Percentiles rank a stretch among this genome's conserved stretches.
Evolutionary conservation across 2,329 filamentous ascomycete genomes (phyloP).

Genomic region (Zarea fungicola): DNA sequence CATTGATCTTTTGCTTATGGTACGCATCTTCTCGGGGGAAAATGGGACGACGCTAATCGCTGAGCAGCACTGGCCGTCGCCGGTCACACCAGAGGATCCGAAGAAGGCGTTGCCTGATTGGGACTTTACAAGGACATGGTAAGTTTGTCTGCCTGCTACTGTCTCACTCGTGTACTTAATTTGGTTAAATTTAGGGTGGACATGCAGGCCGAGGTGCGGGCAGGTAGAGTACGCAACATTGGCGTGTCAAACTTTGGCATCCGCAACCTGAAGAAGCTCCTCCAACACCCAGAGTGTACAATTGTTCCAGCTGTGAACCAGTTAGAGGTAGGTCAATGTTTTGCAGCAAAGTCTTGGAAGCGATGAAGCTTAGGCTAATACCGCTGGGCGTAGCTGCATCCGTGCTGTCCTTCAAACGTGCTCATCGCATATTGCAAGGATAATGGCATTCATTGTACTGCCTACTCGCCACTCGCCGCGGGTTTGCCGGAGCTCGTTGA

Average conservation of each 20-base stretch:
- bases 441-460: neutral
- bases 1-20: constrained; percentile 10
- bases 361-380: neutral
- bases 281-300: constrained; percentile 47
- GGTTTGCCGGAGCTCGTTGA: neutral
- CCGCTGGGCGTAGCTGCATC: neutral
- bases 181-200: too few relatives aligned
- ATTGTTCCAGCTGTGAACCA: constrained; percentile 1
- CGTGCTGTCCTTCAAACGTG: neutral
- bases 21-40: neutral
- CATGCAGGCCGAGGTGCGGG: constrained; percentile 63
- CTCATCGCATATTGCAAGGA: constrained; percentile 1
- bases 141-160: too few relatives aligned
- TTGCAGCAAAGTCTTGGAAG: neutral
- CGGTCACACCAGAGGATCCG: neutral
- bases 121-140: constrained; percentile 9
- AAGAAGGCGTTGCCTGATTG: neutral
- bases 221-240: constrained; percentile 72
- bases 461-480: constrained; percentile 2
- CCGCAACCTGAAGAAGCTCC: constrained; percentile 70
- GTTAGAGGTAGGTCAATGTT: neutral
- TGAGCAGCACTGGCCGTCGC: constrained; percentile 4
- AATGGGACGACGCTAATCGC: neutral
- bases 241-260: constrained; percentile 85
- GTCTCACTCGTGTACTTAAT: too few relatives aligned